Base-by-base conservation (phyloP, 1,284 basidiomycete genomes). In the Caloboletus firmus region DNA sequence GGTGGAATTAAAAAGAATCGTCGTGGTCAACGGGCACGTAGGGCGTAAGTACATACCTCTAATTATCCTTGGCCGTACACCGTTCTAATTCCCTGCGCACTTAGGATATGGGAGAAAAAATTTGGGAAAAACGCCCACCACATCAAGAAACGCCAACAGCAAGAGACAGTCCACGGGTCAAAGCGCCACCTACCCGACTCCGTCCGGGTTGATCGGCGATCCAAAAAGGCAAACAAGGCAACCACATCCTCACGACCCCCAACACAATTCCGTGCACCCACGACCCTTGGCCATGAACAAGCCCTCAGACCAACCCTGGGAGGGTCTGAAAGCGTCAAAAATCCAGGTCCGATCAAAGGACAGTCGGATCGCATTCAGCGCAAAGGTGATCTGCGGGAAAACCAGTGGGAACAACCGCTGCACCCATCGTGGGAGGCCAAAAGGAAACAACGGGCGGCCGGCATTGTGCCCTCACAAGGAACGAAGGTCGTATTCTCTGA, bases 351-450 rank as follows among this genome's bases (percentile, higher is more conserved):
- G 22, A 24, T 22, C 5, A 54, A 35, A 28, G 39, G 35, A 18
- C 48, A 45, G 35, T 37, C 13, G 32, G 37, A 28, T 20, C 39
- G 26, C 17, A 18, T 26, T 24, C 18, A 13, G 37, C 9, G 22
- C 18, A 28, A 26, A 20, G 40, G 30, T 32, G 32, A 40, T 41
- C 24, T 31, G 36, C 30, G 49, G 53, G 36, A 39, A 39, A 62
- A 54, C 49, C 50, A 18, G 42, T 65, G 70, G 17, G 73, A 78
- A 52, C 77, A 73, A 58, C 76, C 80, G 30, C 61, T 95, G 53
- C 95, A 97, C 74, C 95, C 94, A 2, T 94, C 91, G 18, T 97
- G 95, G 94, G 91, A 91, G 72, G 94, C 94, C 5, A 96, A 95
- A 72, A 80, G 79, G 71, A 83, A 83, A 66, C 72, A 89, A 56